Evolutionary conservation across 306 rosid genomes (phyloP).

Genomic region (Quercus aquifolioides): DNA sequence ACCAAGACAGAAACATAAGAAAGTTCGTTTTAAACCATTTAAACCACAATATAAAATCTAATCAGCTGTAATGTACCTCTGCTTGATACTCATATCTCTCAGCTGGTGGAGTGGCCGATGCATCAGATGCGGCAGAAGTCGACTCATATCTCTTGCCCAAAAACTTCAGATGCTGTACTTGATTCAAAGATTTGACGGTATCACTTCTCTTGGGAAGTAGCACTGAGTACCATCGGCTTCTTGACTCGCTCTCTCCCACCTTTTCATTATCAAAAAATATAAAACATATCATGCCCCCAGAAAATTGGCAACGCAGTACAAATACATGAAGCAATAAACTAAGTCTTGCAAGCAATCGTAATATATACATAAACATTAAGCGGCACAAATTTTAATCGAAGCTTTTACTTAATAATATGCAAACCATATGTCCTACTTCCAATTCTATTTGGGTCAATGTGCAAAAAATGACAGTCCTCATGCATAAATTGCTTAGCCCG

Average conservation of each 20-base stretch:
- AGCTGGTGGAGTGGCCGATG: slow-evolving; percentile 48
- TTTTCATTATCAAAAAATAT: slow-evolving; percentile 15
- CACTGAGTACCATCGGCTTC: slow-evolving; percentile 55
- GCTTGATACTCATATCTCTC: slow-evolving; percentile 93
- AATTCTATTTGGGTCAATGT: too few species aligned
- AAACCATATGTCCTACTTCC: too few species aligned
- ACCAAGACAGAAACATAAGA: slow-evolving; percentile 1
- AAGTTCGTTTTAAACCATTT: background rate
- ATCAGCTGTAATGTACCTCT: slow-evolving; percentile 43
- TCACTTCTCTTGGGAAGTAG: slow-evolving; percentile 34
- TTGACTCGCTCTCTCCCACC: slow-evolving; percentile 52
- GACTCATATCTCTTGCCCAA: slow-evolving; percentile 67
- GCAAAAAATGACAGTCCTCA: too few species aligned
- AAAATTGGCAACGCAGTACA: background rate
- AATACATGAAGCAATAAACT: background rate
- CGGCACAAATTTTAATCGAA: background rate
- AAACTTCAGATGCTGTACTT: slow-evolving; percentile 23
- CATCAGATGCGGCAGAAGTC: slow-evolving; percentile 69
- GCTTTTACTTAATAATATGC: too few species aligned
- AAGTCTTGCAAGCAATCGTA: background rate
- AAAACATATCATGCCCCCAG: background rate
- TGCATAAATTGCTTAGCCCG: too few species aligned
- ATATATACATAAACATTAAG: too few species aligned
- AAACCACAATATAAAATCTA: background rate
- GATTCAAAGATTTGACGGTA: slow-evolving; percentile 21